Evolutionary conservation across 306 rosid species (phyloP).

Genomic region (Herpetospermum pedunculosum): DNA sequence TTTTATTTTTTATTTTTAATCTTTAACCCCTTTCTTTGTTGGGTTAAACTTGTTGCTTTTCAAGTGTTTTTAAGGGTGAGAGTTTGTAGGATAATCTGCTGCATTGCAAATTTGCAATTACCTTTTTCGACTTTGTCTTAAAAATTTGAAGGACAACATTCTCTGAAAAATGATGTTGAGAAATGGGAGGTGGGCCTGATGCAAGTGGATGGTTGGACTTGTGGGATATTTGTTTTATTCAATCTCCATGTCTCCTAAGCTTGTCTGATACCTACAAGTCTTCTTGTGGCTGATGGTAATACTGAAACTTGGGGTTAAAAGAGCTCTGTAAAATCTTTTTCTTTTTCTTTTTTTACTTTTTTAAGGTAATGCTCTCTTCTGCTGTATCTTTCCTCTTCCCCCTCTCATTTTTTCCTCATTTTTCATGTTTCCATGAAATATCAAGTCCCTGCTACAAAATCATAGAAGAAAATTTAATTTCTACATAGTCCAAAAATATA

Average conservation of each 20-base stretch:
- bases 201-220: conserved; percentile 22
- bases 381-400: not conserved
- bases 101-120: conserved; percentile 17
- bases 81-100: conserved; percentile 23
- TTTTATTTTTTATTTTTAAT: conserved; percentile 12
- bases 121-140: conserved; percentile 23
- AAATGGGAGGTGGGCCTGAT: conserved; percentile 31
- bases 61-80: conserved; percentile 22
- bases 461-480: too few species aligned
- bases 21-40: conserved; percentile 16
- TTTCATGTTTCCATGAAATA: not conserved
- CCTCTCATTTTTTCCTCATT: not conserved
- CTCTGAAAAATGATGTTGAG: conserved; percentile 24
- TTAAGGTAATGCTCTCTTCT: not conserved
- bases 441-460: not conserved
- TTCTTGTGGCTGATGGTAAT: conserved; percentile 22
- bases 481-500: not conserved
- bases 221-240: conserved; percentile 29
- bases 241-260: conserved; percentile 26
- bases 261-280: conserved; percentile 25
- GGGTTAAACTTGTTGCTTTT: conserved; percentile 24
- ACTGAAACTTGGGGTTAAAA: conserved; percentile 9
- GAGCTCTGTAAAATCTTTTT: conserved; percentile 1
- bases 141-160: conserved; percentile 20
- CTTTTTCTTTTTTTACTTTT: too few species aligned